Percentiles rank a stretch among this genome's conserved stretches.
Conservation (phyloP, 768 basidiomycete genomes). For the Crassisporium funariophilum region DNA sequence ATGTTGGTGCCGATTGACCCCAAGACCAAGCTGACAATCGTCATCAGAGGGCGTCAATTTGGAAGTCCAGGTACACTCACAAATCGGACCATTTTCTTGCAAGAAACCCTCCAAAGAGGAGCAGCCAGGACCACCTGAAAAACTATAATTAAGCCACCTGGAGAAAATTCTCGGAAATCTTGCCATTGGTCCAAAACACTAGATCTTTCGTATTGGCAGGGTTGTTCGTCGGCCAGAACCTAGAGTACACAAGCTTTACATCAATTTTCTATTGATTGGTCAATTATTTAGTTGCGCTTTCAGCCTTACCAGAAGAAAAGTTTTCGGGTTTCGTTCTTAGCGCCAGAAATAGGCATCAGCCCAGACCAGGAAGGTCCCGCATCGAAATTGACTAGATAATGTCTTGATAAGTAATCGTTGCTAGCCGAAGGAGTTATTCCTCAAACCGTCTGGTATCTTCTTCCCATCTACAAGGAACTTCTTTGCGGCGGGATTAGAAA, state of each 20-base stretch:
- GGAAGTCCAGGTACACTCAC: conserved; percentile 31
- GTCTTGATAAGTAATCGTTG: conserved; percentile 17
- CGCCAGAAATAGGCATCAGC: conserved; percentile 62
- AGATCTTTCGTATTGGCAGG: conserved; percentile 59
- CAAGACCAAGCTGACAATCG: conserved; percentile 44
- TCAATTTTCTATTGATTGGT: too few species aligned
- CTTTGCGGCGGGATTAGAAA: conserved; percentile 61
- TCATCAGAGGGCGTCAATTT: not conserved
- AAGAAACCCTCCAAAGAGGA: conserved; percentile 67
- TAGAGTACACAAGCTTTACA: conserved; percentile 28
- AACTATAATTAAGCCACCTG: conserved; percentile 24
- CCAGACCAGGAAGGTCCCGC: conserved; percentile 73
- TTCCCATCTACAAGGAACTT: conserved; percentile 50
- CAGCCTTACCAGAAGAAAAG: conserved; percentile 44
- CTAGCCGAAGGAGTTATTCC: not conserved
- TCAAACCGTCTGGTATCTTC: conserved; percentile 43
- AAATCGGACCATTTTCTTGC: conserved; percentile 67
- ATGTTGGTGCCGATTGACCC: conserved; percentile 43
- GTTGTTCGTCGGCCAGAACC: conserved; percentile 74
- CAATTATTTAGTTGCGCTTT: too few species aligned
- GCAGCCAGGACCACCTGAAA: conserved; percentile 68
- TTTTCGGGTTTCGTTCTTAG: conserved; percentile 61
- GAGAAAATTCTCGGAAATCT: not conserved
- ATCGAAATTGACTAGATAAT: conserved; percentile 58
- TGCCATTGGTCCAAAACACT: conserved; percentile 62